These are phyloP conservation scores for Avena atlantica DNA, from an alignment of 176 grass and related monocot genomes.

Conservation along the genomic window DNA sequence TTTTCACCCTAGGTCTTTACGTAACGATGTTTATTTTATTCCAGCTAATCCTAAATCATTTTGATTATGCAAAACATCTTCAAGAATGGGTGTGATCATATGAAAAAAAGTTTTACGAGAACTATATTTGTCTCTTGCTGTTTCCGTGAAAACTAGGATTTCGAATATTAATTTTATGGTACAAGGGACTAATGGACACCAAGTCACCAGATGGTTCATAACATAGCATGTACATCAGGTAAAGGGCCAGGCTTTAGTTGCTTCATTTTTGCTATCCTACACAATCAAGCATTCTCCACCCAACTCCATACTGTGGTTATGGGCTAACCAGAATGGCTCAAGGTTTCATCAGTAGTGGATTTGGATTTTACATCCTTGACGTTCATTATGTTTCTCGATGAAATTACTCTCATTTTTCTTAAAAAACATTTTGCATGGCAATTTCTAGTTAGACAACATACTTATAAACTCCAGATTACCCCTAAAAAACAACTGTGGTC, in stretches of 20 bases:
- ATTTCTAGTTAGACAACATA: neutral
- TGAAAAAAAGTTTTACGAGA: slow-evolving; percentile 9
- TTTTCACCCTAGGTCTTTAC: neutral
- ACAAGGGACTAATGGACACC: neutral
- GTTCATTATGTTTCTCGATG: neutral
- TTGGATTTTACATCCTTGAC: slow-evolving; percentile 18
- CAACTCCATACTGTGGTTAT: slow-evolving; percentile 23
- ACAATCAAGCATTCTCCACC: slow-evolving; percentile 13
- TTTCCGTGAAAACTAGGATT: neutral
- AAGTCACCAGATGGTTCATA: slow-evolving; percentile 11
- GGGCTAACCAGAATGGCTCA: slow-evolving; percentile 27
- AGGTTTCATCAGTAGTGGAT: neutral
- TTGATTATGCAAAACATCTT: neutral
- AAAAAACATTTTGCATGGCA: neutral
- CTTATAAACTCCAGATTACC: neutral
- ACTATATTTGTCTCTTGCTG: neutral
- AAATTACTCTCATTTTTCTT: slow-evolving; percentile 1
- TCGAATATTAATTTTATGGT: slow-evolving; percentile 8
- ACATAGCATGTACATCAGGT: slow-evolving; percentile 2
- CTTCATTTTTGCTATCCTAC: slow-evolving; percentile 20
- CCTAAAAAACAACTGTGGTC: neutral
- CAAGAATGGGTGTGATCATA: neutral
- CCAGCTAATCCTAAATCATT: neutral
- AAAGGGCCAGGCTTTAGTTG: slow-evolving; percentile 3
- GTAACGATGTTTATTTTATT: slow-evolving; percentile 6